Base-by-base conservation (phyloP, 331 rosid genomes). In the Prunus yedoensis region DNA sequence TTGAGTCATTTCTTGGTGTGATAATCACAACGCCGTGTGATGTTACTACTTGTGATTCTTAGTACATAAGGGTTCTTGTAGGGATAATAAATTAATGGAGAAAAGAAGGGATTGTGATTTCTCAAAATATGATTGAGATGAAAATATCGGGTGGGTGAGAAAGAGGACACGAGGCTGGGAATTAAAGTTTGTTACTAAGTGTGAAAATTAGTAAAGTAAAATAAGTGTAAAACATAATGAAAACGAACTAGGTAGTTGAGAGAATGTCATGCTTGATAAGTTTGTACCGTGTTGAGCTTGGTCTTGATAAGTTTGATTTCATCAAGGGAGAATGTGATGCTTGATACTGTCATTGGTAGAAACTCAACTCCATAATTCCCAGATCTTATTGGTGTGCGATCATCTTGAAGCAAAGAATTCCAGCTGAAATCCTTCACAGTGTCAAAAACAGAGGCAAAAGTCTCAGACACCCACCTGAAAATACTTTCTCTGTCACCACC, bases 251-350 rank as follows among this genome's bases (percentile, higher is more conserved):
- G 12, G 8, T 68, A 50, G 9, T 3, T 18, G n/a, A 32, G 47
- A 20, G 8, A 16, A n/a, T 3, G 14, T 12, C 3, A 17, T 47
- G 20, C 2, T 17, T 63, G 2, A 47, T 47, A 14, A 47, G 1
- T 14, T 47, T 3, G 52, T 76, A 88, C 91, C 89, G 79, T 88
- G 45, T 79, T 81, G 49, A 88, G 89, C 72, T 60, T 79, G 49
- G 79, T 46, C 66, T 85, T 88, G 32, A 83, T 70, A 35, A 74
- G 68, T 41, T 77, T 85, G 67, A 88, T 68, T 2, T n/a, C 68
- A 23, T 88, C 87, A 58, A 88, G 66, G 18, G 85, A 81, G 38
- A 85, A 78, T 0, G 80, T 20, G 15, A 85, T 73, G 61, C 50
- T 67, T 5, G 89, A 78, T 65, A 85, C 73, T 61, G 68, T 20